These are phyloP conservation scores for Gigaspora rosea DNA, from an alignment of 192 early-diverging fungal genomes.

Conservation along the genomic window DNA sequence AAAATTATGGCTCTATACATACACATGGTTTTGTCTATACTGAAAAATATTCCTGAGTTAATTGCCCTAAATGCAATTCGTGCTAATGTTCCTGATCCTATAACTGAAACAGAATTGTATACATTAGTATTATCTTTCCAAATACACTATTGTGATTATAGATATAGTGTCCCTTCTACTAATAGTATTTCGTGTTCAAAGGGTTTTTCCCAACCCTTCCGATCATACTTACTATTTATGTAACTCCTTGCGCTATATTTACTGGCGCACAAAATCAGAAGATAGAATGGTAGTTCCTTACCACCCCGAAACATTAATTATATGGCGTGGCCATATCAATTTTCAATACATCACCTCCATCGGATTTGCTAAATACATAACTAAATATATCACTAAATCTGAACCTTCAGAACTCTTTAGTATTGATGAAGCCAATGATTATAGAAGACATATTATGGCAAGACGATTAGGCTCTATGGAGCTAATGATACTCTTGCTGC, in stretches of 20 bases:
- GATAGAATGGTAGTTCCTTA: constrained; percentile 4
- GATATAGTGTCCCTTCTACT: not conserved
- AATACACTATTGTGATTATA: not conserved
- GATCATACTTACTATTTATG: not conserved
- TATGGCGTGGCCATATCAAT: too few species aligned
- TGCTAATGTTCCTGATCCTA: not conserved
- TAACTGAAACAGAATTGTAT: not conserved
- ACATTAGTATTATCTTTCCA: not conserved
- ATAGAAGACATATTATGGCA: not conserved
- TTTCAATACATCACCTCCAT: too few species aligned
- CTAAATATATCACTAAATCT: too few species aligned
- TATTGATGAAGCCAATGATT: not conserved
- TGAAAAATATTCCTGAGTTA: not conserved
- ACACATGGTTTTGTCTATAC: not conserved
- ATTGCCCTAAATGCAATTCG: not conserved
- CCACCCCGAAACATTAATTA: not conserved
- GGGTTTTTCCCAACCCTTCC: not conserved
- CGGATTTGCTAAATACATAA: too few species aligned
- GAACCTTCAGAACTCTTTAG: not conserved
- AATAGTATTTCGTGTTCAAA: too few species aligned
- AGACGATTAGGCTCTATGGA: not conserved
- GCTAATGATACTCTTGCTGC: not conserved
- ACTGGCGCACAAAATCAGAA: not conserved
- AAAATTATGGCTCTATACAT: constrained; percentile 10
- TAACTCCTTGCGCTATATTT: not conserved